Evolutionary conservation across 495 filamentous ascomycete genomes (phyloP).

Genomic region (Umbilicaria muhlenbergii): DNA sequence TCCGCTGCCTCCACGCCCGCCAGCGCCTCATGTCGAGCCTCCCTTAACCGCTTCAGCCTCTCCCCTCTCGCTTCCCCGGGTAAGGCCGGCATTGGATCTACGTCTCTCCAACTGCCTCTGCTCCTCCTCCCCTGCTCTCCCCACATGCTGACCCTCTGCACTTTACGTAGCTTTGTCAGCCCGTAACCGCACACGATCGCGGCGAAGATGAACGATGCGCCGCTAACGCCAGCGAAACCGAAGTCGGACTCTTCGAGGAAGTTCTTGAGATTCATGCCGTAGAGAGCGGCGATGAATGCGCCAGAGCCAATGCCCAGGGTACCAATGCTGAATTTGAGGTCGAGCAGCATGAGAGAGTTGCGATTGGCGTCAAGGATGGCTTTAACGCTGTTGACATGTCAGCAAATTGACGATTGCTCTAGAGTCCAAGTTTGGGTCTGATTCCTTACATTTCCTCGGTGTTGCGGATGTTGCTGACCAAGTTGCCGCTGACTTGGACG

Average conservation of each 20-base stretch:
- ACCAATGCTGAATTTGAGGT: constrained; percentile 90
- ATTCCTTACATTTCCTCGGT: constrained; percentile 85
- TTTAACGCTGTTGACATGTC: constrained; percentile 46
- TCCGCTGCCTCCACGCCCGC: too few relatives aligned
- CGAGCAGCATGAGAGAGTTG: constrained; percentile 95
- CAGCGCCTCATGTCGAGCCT: constrained; percentile 5
- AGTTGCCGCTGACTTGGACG: constrained; percentile 80
- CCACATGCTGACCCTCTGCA: constrained; percentile 87
- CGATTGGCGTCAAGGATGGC: constrained; percentile 96
- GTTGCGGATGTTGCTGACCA: constrained; percentile 91
- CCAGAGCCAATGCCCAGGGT: constrained; percentile 85
- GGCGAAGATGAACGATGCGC: constrained; percentile 53
- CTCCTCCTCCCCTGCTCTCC: constrained; percentile 19
- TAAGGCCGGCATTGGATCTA: too few relatives aligned
- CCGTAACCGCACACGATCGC: constrained; percentile 66
- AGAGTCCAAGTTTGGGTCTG: too few relatives aligned
- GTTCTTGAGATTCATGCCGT: constrained; percentile 98
- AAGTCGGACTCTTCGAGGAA: constrained; percentile 94
- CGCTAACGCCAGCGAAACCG: constrained; percentile 65
- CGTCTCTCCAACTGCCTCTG: too few relatives aligned
- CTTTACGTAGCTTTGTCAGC: constrained; percentile 61
- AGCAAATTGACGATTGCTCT: too few relatives aligned
- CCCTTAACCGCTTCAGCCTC: constrained; percentile 24
- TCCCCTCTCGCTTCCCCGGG: constrained; percentile 31
- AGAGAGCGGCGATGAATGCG: constrained; percentile 88